Evolutionary conservation across 345 rosid genomes (phyloP).

Genomic region (Eucalyptus marginata): DNA sequence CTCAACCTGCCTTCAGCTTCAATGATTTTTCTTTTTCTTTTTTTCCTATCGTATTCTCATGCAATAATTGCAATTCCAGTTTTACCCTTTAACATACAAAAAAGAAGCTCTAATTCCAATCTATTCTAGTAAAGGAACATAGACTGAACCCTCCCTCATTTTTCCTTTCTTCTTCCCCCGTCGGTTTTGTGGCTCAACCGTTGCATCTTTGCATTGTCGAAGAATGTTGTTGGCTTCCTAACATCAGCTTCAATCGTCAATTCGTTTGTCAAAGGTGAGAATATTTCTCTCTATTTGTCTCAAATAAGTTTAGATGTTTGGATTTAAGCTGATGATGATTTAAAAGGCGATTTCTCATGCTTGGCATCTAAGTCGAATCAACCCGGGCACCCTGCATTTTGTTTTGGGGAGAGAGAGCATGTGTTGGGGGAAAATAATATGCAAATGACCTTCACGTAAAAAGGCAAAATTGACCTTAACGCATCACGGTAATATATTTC

Average conservation of each 20-base stretch:
- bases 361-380: background rate
- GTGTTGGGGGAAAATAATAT: background rate
- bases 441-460: background rate
- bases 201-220: background rate
- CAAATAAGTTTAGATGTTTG: background rate
- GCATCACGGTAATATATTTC: too few relatives aligned
- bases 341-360: background rate
- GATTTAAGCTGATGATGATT: background rate
- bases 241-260: background rate
- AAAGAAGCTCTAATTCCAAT: background rate
- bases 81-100: background rate
- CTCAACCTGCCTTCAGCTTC: background rate
- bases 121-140: background rate
- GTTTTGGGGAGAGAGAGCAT: background rate
- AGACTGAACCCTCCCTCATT: background rate
- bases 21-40: background rate
- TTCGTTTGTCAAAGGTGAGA: background rate
- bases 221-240: background rate
- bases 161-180: background rate
- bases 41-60: background rate
- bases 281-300: background rate
- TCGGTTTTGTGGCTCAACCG: background rate
- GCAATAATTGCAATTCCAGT: background rate
- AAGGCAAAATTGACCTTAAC: background rate
- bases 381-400: fast-evolving